A percentile compares a stretch with the other conserved stretches of the same genome.
phyloP scores from a whole-genome alignment of 2,329 filamentous ascomycete species.

The Colletotrichum kahawae region DNA sequence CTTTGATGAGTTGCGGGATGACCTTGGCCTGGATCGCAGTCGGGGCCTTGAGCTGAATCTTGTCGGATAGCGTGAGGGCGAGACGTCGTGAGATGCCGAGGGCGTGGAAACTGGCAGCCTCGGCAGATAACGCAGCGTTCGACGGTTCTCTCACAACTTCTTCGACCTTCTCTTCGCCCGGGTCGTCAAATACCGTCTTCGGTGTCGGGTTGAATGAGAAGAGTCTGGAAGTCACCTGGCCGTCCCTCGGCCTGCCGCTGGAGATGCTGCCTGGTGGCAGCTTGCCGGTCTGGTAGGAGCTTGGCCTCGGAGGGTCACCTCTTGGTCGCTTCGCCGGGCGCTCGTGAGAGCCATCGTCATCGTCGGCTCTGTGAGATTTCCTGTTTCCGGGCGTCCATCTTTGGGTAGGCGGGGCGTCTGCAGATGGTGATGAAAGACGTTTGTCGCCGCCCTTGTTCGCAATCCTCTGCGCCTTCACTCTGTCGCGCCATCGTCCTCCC shows the following conservation, averaged over 20 bases:
- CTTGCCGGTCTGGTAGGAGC: constrained; percentile 39
- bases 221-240: constrained; percentile 83
- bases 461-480: constrained; percentile 77
- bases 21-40: constrained; percentile 95
- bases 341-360: constrained; percentile 30
- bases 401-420: constrained; percentile 19
- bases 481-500: constrained; percentile 92
- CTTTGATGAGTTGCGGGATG: constrained; percentile 78
- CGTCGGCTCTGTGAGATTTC: constrained; percentile 26
- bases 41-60: constrained; percentile 87
- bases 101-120: constrained; percentile 84
- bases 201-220: constrained; percentile 88
- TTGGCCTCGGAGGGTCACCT: constrained; percentile 31
- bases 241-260: constrained; percentile 25
- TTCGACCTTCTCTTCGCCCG: constrained; percentile 41
- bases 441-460: constrained; percentile 33
- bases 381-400: constrained; percentile 11
- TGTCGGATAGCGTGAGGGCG: constrained; percentile 81
- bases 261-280: constrained; percentile 38
- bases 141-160: constrained; percentile 72
- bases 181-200: constrained; percentile 63
- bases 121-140: constrained; percentile 87
- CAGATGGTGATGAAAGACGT: constrained; percentile 31
- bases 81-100: constrained; percentile 82
- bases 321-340: constrained; percentile 53